Conservation (phyloP, 2,329 filamentous ascomycete genomes). For the Drechslerella stenobrocha region DNA sequence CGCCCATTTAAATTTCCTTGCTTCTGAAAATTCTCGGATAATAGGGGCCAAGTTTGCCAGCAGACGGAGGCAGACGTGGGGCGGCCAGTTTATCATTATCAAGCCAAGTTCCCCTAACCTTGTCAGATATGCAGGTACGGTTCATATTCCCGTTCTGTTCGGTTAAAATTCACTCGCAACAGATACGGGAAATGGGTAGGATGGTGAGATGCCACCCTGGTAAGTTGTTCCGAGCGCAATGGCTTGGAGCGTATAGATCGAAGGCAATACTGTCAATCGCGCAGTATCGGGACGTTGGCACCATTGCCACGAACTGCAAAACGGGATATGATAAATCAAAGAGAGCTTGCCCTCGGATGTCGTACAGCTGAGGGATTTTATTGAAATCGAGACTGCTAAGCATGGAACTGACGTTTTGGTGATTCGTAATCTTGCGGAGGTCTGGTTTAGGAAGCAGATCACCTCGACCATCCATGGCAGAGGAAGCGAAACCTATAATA, state of each 20-base stretch:
- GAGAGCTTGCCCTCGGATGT: too few relatives aligned
- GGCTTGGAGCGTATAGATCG: too few relatives aligned
- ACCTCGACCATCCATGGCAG: too few relatives aligned
- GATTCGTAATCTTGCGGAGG: too few relatives aligned
- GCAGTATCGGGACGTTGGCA: too few relatives aligned
- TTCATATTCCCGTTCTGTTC: slow-evolving; percentile 40
- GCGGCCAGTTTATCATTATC: slow-evolving; percentile 34
- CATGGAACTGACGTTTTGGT: slow-evolving; percentile 14
- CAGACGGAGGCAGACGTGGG: slow-evolving; percentile 25
- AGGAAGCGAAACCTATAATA: slow-evolving; percentile 48
- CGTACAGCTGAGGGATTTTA: background rate
- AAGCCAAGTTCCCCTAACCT: slow-evolving; percentile 37
- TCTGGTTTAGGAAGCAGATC: slow-evolving; percentile 32
- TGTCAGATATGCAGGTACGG: slow-evolving; percentile 48
- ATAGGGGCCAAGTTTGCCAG: slow-evolving; percentile 16
- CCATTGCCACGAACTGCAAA: too few relatives aligned
- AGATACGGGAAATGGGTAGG: too few relatives aligned
- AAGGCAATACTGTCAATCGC: too few relatives aligned
- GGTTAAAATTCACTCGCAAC: slow-evolving; percentile 42
- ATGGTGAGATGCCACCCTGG: too few relatives aligned
- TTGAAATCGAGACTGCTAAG: background rate
- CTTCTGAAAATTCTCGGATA: slow-evolving; percentile 4
- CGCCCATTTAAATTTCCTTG: slow-evolving; percentile 1
- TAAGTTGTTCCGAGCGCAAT: too few relatives aligned
- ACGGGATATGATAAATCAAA: too few relatives aligned